phyloP scores from a whole-genome alignment of 306 rosid species.

The Casuarina equisetifolia region DNA sequence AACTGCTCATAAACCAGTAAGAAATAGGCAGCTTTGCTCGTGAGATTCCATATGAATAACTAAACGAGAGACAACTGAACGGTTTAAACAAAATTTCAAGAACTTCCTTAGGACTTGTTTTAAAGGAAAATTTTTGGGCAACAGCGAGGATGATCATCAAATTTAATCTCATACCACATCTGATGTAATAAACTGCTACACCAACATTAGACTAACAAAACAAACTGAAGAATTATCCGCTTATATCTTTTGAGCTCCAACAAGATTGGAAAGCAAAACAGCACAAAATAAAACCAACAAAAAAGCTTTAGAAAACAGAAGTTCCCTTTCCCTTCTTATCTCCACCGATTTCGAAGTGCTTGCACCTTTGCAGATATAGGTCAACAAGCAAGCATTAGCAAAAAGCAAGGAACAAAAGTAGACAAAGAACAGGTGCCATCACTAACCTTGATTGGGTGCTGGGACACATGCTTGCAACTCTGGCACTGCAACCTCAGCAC shows the following conservation, averaged over 20 bases:
- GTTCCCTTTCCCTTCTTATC: conserved; percentile 68
- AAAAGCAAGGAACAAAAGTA: neutral
- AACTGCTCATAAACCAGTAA: too few relatives aligned
- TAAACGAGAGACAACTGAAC: too few relatives aligned
- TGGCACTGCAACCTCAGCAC: conserved; percentile 9
- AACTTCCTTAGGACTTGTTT: neutral
- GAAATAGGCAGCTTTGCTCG: too few relatives aligned
- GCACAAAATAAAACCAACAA: neutral
- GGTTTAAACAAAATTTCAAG: too few relatives aligned
- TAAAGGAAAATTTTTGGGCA: neutral
- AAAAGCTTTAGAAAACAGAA: conserved; percentile 40
- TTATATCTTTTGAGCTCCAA: too few relatives aligned
- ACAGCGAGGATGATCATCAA: neutral
- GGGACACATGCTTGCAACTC: conserved; percentile 6
- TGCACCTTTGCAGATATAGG: conserved; percentile 51
- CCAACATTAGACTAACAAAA: neutral
- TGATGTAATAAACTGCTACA: neutral
- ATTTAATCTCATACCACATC: neutral
- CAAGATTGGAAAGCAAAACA: neutral
- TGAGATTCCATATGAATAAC: too few relatives aligned
- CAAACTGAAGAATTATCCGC: neutral
- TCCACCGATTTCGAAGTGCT: conserved; percentile 63
- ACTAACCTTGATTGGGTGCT: conserved; percentile 32
- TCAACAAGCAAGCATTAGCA: conserved; percentile 1
- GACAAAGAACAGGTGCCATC: neutral